Conservation (phyloP, 345 rosid species). For the Aquilaria malaccensis region DNA sequence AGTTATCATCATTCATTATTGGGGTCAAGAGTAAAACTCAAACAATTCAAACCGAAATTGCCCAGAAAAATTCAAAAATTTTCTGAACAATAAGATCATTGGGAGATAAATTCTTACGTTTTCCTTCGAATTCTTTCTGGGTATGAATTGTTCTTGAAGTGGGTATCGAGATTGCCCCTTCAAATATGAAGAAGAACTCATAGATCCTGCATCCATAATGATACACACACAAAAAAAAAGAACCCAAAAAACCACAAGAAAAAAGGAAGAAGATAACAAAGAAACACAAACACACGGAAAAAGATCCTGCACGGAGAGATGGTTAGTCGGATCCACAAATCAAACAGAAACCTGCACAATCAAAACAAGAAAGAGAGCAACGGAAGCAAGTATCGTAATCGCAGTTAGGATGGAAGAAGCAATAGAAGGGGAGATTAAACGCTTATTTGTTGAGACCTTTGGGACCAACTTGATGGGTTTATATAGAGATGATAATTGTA, state of each 20-base stretch:
- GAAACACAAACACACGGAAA: not conserved
- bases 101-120: constrained; percentile 18
- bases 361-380: too few species aligned
- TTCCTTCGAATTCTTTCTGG: constrained; percentile 35
- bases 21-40: not conserved
- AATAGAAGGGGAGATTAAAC: too few species aligned
- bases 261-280: not conserved
- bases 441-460: too few species aligned
- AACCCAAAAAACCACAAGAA: not conserved
- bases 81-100: not conserved
- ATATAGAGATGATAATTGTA: too few species aligned
- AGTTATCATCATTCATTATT: not conserved
- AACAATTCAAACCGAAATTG: not conserved
- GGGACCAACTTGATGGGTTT: too few species aligned
- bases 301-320: too few species aligned
- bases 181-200: constrained; percentile 17
- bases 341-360: too few species aligned
- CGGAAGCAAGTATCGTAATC: too few species aligned
- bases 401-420: too few species aligned
- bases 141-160: constrained; percentile 39
- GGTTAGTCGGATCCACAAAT: too few species aligned
- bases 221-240: not conserved
- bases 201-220: constrained; percentile 23
- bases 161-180: constrained; percentile 33
- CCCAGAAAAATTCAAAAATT: not conserved